A percentile compares a stretch with the other conserved stretches of the same genome.
These are phyloP conservation scores for Phoenix roebelenii DNA, from an alignment of 176 grass and related monocot species.

Conservation along the genomic window DNA sequence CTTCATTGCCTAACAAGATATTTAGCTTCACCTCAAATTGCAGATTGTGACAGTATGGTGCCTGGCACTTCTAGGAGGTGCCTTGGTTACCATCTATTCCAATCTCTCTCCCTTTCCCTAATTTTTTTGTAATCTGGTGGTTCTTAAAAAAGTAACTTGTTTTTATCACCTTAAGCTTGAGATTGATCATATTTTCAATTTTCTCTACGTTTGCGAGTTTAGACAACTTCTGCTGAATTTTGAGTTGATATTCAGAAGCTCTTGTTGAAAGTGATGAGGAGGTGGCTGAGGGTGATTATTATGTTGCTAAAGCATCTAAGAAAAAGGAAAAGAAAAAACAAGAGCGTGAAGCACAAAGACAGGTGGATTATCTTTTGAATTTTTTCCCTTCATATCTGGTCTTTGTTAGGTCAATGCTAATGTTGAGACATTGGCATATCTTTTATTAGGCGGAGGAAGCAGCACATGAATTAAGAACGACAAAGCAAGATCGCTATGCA, in stretches of 20 bases:
- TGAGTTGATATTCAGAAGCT: conserved; percentile 19
- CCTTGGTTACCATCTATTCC: too few relatives aligned
- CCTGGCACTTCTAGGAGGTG: too few relatives aligned
- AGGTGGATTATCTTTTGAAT: conserved; percentile 34
- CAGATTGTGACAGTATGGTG: too few relatives aligned
- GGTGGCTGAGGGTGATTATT: conserved; percentile 15
- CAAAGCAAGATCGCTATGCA: conserved; percentile 73
- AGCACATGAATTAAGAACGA: conserved; percentile 42
- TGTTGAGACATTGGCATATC: neutral
- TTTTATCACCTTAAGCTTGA: too few relatives aligned
- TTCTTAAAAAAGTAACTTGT: too few relatives aligned
- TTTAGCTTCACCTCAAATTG: too few relatives aligned
- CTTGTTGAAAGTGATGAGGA: conserved; percentile 50
- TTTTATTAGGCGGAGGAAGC: conserved; percentile 53
- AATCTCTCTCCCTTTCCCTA: too few relatives aligned
- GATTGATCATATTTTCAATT: too few relatives aligned
- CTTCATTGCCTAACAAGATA: too few relatives aligned
- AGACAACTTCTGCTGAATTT: too few relatives aligned
- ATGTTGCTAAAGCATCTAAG: conserved; percentile 49
- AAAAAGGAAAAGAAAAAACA: conserved; percentile 90
- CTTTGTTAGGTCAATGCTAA: neutral
- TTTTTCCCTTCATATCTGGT: neutral
- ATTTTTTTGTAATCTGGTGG: too few relatives aligned
- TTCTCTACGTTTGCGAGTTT: too few relatives aligned
- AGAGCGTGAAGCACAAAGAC: conserved; percentile 55